Conservation (phyloP, 192 early-diverging fungal species). For the Radiomyces spectabilis region DNA sequence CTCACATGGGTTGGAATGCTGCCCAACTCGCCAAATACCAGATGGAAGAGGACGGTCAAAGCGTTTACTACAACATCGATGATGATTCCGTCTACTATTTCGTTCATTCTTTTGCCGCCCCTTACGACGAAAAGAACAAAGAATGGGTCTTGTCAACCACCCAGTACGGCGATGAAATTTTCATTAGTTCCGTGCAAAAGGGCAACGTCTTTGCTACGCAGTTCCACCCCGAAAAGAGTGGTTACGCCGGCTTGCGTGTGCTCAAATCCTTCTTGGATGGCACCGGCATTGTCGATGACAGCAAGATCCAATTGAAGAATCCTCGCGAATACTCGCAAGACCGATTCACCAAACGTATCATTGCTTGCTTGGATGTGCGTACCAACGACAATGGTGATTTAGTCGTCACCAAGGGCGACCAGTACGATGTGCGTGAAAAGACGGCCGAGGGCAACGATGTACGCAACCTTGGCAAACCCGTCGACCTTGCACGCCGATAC, state of each 20-base stretch:
- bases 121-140: conserved; percentile 44
- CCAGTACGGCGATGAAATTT: conserved; percentile 80
- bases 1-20: conserved; percentile 98
- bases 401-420: conserved; percentile 99
- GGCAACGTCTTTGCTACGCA: conserved; percentile 95
- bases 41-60: conserved; percentile 9
- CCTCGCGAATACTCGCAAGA: conserved; percentile 32
- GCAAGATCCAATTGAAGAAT: background rate
- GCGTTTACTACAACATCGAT: conserved; percentile 27
- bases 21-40: conserved; percentile 38
- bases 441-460: conserved; percentile 53
- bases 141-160: conserved; percentile 80
- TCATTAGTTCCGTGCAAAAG: conserved; percentile 75
- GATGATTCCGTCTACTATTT: conserved; percentile 82
- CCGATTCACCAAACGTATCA: conserved; percentile 79
- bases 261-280: conserved; percentile 74
- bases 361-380: conserved; percentile 96
- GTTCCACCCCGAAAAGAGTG: conserved; percentile 99
- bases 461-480: conserved; percentile 95
- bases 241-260: conserved; percentile 76
- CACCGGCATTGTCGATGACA: conserved; percentile 19
- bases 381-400: conserved; percentile 95
- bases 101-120: conserved; percentile 93
- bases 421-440: conserved; percentile 94
- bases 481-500: conserved; percentile 86